Base-by-base conservation (phyloP, 495 filamentous ascomycete species). In the Chaetomium tenue region DNA sequence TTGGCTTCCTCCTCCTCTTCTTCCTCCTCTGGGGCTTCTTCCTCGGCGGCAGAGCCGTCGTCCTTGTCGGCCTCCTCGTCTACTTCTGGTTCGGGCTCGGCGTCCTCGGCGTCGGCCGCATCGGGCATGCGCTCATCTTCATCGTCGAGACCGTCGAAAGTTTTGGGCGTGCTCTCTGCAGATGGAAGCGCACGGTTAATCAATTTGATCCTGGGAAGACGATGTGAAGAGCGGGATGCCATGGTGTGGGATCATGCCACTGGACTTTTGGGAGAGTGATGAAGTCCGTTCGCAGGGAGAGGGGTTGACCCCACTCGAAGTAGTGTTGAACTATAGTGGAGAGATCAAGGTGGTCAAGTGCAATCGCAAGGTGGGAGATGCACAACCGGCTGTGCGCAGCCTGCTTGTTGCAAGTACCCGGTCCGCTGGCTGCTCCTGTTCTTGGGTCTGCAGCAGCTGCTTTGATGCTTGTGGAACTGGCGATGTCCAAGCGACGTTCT, bases 51-150 rank as follows among this genome's bases (percentile, higher is more conserved):
- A 16, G 76, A 80, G 44, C 74, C 80, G 20, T 75, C 76, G 40
- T 76, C 75, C 22, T 74, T 74, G 30, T 72, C 74, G 64, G 63
- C 73, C 18, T 67, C 74, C n/a, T 67, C 67, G 5, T 66, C 70
- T 16, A 47, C 55, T 42, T 80, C 79, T 12, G 77, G 66, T 57
- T 69, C 71, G 6, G 67, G 73, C 46, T 79, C 75, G 5, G 71
- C 72, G 46, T 78, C 77, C n/a, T 64, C 76, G 2, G 74, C 28
- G 7, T 76, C 75, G 28, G 79, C 80, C 26, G 64, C 78, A 65
- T 82, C 81, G 33, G 71, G 72, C 83, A 85, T 85, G 37, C 71
- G 69, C 63, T 82, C 79, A 61, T 82, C 73, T n/a, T 82, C 79
- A 50, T 79, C 77, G 58, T 82, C 83, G 18, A 76, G 70, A 50